Evolutionary conservation across 2,329 filamentous ascomycete genomes (phyloP).

Genomic region (Botrytis fragariae): DNA sequence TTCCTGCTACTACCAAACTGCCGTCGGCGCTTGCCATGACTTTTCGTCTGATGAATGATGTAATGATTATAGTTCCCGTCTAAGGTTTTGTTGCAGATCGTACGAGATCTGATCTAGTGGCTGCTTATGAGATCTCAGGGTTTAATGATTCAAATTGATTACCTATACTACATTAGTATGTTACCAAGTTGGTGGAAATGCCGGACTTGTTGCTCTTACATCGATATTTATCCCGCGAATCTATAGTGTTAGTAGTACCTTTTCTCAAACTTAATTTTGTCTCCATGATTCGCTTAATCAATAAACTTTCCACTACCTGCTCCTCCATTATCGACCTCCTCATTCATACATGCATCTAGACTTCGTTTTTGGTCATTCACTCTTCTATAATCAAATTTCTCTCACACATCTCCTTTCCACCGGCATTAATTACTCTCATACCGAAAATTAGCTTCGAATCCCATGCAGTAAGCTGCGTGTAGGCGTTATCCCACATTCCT

Average conservation of each 20-base stretch:
- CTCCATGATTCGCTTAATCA: background rate
- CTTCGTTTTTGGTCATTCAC: background rate
- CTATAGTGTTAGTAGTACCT: background rate
- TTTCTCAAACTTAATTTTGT: background rate
- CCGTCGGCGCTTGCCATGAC: background rate
- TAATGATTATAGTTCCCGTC: background rate
- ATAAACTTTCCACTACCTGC: background rate
- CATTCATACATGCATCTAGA: background rate
- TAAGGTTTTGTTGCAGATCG: background rate
- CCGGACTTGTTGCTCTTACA: background rate
- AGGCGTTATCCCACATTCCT: background rate
- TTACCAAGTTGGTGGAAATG: too few species aligned
- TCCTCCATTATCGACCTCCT: background rate
- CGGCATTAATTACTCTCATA: fast-evolving
- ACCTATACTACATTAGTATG: background rate
- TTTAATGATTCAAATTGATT: background rate
- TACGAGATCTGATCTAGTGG: background rate
- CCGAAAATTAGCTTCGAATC: background rate
- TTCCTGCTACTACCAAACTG: background rate
- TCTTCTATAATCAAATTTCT: background rate
- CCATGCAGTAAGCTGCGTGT: background rate
- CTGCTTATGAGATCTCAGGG: background rate
- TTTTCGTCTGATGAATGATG: background rate
- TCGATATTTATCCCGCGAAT: background rate
- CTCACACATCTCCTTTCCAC: fast-evolving